Evolutionary conservation across 208 protist species (phyloP).

Genomic region (Trypanosoma caninum): DNA sequence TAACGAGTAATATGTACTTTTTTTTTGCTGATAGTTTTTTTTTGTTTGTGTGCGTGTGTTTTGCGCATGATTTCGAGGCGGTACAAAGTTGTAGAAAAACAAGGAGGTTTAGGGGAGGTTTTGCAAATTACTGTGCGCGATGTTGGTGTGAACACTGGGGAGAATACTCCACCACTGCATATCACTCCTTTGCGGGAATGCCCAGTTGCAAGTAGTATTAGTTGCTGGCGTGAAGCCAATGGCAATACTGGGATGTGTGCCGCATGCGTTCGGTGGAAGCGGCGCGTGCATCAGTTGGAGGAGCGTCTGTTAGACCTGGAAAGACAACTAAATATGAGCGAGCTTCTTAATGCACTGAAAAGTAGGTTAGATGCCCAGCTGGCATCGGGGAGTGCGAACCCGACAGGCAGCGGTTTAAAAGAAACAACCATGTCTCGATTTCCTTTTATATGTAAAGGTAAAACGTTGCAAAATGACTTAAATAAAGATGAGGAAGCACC

Average conservation of each 20-base stretch:
- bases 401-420: too few relatives aligned
- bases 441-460: too few relatives aligned
- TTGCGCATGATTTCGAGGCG: conserved; percentile 3
- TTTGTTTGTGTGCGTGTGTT: neutral
- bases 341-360: conserved; percentile 14
- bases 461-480: too few relatives aligned
- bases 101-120: conserved; percentile 23
- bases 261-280: neutral
- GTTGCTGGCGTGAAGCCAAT: too few relatives aligned
- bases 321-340: conserved; percentile 15
- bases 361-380: neutral
- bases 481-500: neutral
- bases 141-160: conserved; percentile 17
- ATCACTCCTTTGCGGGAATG: neutral
- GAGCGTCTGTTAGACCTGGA: neutral
- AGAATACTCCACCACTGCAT: conserved; percentile 10
- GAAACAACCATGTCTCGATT: too few relatives aligned
- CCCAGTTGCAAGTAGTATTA: neutral
- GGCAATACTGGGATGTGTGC: neutral
- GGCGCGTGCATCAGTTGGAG: conserved; percentile 2
- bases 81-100: conserved; percentile 26
- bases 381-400: neutral
- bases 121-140: conserved; percentile 23
- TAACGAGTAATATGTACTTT: neutral
- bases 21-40: conserved; percentile 2